Conservation (phyloP, 2,329 filamentous ascomycete species). For the Sporothrix pseudoabietina region DNA sequence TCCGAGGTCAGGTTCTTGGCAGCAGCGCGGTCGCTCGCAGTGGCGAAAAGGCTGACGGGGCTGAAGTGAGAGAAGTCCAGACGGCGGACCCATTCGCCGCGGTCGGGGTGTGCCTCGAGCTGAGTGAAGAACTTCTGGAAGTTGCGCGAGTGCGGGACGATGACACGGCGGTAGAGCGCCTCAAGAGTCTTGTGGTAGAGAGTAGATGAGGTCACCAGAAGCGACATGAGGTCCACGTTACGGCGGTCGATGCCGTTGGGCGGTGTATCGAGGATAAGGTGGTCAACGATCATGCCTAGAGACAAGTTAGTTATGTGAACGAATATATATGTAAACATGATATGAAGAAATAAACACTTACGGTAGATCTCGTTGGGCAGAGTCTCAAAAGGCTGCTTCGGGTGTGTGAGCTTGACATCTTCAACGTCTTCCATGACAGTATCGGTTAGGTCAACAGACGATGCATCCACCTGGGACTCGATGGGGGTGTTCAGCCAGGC, state of each 20-base stretch:
- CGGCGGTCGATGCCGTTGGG: slow-evolving; percentile 75
- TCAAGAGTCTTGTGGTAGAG: slow-evolving; percentile 72
- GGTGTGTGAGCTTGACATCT: background rate
- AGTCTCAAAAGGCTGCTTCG: slow-evolving; percentile 54
- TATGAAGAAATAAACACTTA: slow-evolving; percentile 48
- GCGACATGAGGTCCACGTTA: slow-evolving; percentile 75
- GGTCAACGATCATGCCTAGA: slow-evolving; percentile 70
- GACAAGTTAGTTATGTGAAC: slow-evolving; percentile 21
- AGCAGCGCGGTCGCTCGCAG: slow-evolving; percentile 71
- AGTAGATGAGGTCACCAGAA: slow-evolving; percentile 73
- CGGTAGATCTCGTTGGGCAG: slow-evolving; percentile 71
- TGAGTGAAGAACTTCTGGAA: slow-evolving; percentile 79
- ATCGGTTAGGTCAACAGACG: slow-evolving; percentile 27
- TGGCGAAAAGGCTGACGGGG: slow-evolving; percentile 73
- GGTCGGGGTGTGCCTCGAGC: slow-evolving; percentile 64
- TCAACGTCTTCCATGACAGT: slow-evolving; percentile 28
- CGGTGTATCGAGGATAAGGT: slow-evolving; percentile 71
- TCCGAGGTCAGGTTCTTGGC: slow-evolving; percentile 75
- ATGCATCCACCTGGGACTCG: slow-evolving; percentile 25
- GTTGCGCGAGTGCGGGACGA: slow-evolving; percentile 78
- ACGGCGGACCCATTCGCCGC: slow-evolving; percentile 75
- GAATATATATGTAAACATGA: no score
- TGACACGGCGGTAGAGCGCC: slow-evolving; percentile 77
- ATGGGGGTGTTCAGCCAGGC: slow-evolving; percentile 24
- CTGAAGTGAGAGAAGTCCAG: slow-evolving; percentile 87